Percentiles rank a stretch among this genome's conserved stretches.
Evolutionary conservation across 208 protist species (phyloP).

Genomic region (Herpetomonas tarakana): DNA sequence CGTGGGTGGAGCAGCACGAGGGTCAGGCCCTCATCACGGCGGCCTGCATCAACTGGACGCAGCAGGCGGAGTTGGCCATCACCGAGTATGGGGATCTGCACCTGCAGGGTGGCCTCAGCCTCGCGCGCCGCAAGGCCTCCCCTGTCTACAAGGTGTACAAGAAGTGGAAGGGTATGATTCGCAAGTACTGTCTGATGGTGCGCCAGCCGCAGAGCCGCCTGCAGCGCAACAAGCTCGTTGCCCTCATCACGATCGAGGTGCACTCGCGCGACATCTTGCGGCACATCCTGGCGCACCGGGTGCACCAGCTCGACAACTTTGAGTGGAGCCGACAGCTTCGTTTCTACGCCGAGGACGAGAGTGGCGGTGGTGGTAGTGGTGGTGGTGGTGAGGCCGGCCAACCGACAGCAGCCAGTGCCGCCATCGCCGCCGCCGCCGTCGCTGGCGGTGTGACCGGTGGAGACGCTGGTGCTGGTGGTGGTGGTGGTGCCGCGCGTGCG

Average conservation of each 20-base stretch:
- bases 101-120: conserved; percentile 59
- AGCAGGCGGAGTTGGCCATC: conserved; percentile 89
- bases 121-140: conserved; percentile 87
- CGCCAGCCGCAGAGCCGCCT: conserved; percentile 88
- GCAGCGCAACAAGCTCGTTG: conserved; percentile 94
- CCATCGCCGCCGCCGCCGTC: too few species aligned
- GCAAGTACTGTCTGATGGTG: conserved; percentile 95
- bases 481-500: background rate
- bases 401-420: background rate
- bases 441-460: background rate
- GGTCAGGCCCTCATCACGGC: conserved; percentile 96
- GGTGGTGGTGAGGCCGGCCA: background rate
- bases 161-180: conserved; percentile 94
- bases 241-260: conserved; percentile 98
- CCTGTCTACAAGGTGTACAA: conserved; percentile 92
- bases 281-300: conserved; percentile 84
- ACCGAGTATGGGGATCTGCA: conserved; percentile 85
- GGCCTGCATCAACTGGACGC: conserved; percentile 96
- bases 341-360: conserved; percentile 93
- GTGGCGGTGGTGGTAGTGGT: conserved; percentile 20
- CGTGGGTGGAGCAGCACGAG: conserved; percentile 90
- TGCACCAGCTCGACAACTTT: conserved; percentile 91
- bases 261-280: conserved; percentile 97
- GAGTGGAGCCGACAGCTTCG: conserved; percentile 97
- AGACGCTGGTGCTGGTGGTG: background rate